Percentiles rank a stretch among this genome's conserved stretches.
phyloP scores from a whole-genome alignment of 176 grass and related monocot genomes.

The Rhynchospora pubera region DNA sequence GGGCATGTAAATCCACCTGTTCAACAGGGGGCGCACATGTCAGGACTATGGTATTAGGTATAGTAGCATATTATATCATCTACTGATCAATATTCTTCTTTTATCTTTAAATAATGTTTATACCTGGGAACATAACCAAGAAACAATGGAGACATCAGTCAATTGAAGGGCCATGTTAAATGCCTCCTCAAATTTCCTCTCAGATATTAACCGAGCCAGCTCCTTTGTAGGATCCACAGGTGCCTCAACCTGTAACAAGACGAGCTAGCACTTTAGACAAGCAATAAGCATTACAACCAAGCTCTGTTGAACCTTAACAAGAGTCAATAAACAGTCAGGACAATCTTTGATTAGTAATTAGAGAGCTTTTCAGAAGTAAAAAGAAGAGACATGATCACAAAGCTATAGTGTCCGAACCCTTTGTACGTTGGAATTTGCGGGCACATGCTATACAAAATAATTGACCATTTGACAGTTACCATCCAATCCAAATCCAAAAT shows the following conservation, averaged over 20 bases:
- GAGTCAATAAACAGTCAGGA: not conserved
- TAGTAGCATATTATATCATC: not conserved
- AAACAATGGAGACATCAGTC: constrained; percentile 75
- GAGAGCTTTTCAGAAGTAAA: not conserved
- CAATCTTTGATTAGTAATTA: not conserved
- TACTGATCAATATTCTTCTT: constrained; percentile 7
- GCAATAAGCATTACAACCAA: not conserved
- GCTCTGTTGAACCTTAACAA: not conserved
- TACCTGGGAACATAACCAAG: constrained; percentile 94
- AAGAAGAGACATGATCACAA: not conserved
- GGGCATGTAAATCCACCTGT: constrained; percentile 74
- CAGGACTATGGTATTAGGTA: not conserved
- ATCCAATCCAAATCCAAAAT: not conserved
- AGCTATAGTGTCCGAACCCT: not conserved
- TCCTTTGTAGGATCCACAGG: constrained; percentile 63
- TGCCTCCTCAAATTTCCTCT: constrained; percentile 72
- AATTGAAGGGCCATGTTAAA: constrained; percentile 95
- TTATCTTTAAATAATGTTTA: not conserved
- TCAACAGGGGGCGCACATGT: constrained; percentile 9
- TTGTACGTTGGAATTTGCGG: not conserved
- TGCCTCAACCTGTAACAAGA: constrained; percentile 57
- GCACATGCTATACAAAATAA: not conserved
- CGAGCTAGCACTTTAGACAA: not conserved
- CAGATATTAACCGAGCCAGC: constrained; percentile 52
- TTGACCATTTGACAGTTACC: not conserved